Conservation (phyloP, 805 yeast species). For the Kluyveromyces nonfermentans region DNA sequence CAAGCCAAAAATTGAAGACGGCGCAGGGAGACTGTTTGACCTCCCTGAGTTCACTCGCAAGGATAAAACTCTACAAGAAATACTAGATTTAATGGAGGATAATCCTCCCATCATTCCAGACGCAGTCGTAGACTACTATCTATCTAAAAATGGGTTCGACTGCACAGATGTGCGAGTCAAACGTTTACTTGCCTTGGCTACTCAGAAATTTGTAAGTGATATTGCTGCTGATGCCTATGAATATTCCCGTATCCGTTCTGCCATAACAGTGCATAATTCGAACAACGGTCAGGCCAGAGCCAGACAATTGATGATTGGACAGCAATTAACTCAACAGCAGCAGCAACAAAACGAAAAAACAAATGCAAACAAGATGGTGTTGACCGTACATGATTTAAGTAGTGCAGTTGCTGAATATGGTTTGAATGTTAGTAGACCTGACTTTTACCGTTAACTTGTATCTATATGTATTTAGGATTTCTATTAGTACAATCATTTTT, state of each 20-base stretch:
- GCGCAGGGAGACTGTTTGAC: slow-evolving; percentile 33
- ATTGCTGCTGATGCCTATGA: slow-evolving; percentile 96
- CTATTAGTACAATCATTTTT: not conserved
- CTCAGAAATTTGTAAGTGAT: slow-evolving; percentile 90
- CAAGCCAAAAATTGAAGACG: slow-evolving; percentile 22
- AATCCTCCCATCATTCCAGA: slow-evolving; percentile 95
- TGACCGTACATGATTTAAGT: slow-evolving; percentile 88
- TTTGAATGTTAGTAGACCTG: slow-evolving; percentile 82
- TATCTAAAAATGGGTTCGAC: slow-evolving; percentile 77
- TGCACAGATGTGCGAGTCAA: slow-evolving; percentile 71
- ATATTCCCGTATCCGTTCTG: slow-evolving; percentile 84
- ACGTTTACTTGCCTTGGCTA: slow-evolving; percentile 82
- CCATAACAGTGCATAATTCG: slow-evolving; percentile 76
- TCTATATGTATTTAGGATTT: not conserved
- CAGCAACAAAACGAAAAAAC: slow-evolving; percentile 36
- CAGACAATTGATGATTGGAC: slow-evolving; percentile 65
- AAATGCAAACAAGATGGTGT: slow-evolving; percentile 60
- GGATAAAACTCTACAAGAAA: slow-evolving; percentile 76
- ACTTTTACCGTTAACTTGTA: slow-evolving; percentile 63
- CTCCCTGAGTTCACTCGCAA: slow-evolving; percentile 64
- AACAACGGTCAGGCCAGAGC: slow-evolving; percentile 82
- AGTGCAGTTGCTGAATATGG: slow-evolving; percentile 92
- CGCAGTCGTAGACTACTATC: slow-evolving; percentile 87
- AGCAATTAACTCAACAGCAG: slow-evolving; percentile 30
- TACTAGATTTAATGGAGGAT: slow-evolving; percentile 82